These are phyloP conservation scores for Pythium insidiosum DNA, from an alignment of 352 stramenopile genomes.

Conservation along the genomic window DNA sequence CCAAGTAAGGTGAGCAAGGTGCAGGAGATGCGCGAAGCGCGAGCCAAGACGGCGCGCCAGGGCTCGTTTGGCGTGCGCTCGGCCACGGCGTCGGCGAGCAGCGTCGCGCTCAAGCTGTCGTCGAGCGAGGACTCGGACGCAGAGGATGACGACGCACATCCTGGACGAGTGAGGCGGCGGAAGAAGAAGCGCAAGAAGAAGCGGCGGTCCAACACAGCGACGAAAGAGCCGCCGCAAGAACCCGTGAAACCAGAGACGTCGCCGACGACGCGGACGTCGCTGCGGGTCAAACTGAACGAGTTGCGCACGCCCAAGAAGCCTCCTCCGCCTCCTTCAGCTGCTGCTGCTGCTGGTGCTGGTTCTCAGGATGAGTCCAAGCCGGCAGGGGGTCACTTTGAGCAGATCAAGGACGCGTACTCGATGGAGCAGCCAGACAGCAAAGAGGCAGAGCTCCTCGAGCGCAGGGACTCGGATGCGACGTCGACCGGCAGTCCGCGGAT, in stretches of 20 bases:
- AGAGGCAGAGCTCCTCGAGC: no score
- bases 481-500: neutral
- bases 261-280: slow-evolving; percentile 6
- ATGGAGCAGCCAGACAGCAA: slow-evolving; percentile 26
- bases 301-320: slow-evolving; percentile 17
- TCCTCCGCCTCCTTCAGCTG: slow-evolving; percentile 1
- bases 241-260: slow-evolving; percentile 8
- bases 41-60: slow-evolving; percentile 7
- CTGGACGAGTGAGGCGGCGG: slow-evolving; percentile 28
- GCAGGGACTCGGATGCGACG: slow-evolving; percentile 18
- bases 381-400: slow-evolving; percentile 33
- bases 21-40: slow-evolving; percentile 14
- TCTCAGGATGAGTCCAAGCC: no score
- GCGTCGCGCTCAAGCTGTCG: slow-evolving; percentile 7
- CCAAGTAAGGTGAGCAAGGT: slow-evolving; percentile 10
- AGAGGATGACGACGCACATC: slow-evolving; percentile 4
- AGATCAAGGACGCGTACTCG: slow-evolving; percentile 41
- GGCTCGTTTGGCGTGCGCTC: slow-evolving; percentile 7
- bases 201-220: neutral
- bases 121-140: slow-evolving; percentile 26
- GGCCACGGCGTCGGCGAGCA: neutral
- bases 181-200: slow-evolving; percentile 39
- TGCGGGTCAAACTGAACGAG: slow-evolving; percentile 27
- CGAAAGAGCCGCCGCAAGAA: slow-evolving; percentile 2
- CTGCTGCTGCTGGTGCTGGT: slow-evolving; percentile 11